Evolutionary conservation across 495 filamentous ascomycete genomes (phyloP).

Genomic region (Tirmania nivea): DNA sequence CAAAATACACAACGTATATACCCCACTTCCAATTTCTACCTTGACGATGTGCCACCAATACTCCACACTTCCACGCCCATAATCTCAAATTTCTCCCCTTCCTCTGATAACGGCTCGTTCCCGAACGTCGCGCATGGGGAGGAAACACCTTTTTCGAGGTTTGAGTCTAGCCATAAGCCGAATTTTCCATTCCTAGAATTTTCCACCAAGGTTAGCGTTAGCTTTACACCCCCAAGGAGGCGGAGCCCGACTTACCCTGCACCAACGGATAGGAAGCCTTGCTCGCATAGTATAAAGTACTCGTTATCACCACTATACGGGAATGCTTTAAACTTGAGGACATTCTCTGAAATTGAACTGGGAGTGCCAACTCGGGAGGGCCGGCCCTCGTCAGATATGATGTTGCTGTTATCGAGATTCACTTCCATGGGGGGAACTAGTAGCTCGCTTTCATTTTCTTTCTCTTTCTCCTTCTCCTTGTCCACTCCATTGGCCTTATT

Average conservation of each 20-base stretch:
- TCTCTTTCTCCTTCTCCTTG: neutral
- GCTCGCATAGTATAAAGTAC: constrained; percentile 85
- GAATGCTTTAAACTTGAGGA: constrained; percentile 83
- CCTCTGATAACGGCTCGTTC: constrained; percentile 87
- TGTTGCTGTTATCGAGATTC: neutral
- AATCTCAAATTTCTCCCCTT: constrained; percentile 81
- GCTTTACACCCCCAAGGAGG: neutral
- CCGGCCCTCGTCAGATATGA: neutral
- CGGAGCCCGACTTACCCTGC: constrained; percentile 37
- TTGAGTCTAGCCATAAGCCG: constrained; percentile 79
- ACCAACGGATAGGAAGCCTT: constrained; percentile 61
- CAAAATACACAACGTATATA: too few relatives aligned
- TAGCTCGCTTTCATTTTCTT: neutral
- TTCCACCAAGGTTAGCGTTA: neutral
- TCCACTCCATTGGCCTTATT: neutral
- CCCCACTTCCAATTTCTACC: too few relatives aligned
- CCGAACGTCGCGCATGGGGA: constrained; percentile 71
- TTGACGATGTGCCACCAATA: constrained; percentile 26
- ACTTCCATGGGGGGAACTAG: neutral
- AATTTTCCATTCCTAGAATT: constrained; percentile 55
- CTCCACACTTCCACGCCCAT: constrained; percentile 86
- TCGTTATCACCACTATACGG: constrained; percentile 91
- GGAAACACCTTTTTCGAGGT: constrained; percentile 70
- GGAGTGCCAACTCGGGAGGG: neutral
- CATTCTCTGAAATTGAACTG: constrained; percentile 24